These are phyloP conservation scores for Bretschneidera sinensis DNA, from an alignment of 345 rosid genomes.

Conservation along the genomic window DNA sequence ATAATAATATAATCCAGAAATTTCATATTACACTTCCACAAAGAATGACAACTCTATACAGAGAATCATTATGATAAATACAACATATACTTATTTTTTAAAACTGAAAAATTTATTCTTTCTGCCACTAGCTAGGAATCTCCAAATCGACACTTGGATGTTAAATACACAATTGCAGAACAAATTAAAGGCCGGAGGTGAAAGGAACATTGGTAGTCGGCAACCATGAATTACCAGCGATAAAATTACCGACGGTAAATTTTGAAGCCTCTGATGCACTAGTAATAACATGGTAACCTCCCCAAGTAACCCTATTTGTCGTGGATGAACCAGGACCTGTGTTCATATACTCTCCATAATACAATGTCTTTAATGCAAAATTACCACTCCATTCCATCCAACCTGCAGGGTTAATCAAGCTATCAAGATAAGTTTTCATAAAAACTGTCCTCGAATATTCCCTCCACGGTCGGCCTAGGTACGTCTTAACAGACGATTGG, in stretches of 20 bases:
- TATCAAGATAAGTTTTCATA: conserved; percentile 43
- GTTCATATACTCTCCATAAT: conserved; percentile 57
- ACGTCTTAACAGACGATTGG: conserved; percentile 48
- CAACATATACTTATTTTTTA: no score
- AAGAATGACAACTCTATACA: no score
- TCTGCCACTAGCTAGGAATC: background rate
- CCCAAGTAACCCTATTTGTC: conserved; percentile 38
- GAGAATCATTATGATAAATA: no score
- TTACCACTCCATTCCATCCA: conserved; percentile 57
- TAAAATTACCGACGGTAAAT: conserved; percentile 46
- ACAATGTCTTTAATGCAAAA: conserved; percentile 41
- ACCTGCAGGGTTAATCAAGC: conserved; percentile 42
- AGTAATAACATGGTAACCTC: conserved; percentile 38
- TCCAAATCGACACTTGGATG: no score
- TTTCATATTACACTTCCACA: no score
- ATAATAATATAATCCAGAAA: no score
- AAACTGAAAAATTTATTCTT: no score
- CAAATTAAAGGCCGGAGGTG: conserved; percentile 38
- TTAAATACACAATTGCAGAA: background rate
- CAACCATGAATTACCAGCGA: conserved; percentile 50
- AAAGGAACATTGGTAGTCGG: conserved; percentile 40
- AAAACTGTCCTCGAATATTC: conserved; percentile 46
- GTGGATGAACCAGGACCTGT: conserved; percentile 48
- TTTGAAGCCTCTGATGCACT: conserved; percentile 41
- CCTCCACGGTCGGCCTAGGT: conserved; percentile 59